These are phyloP conservation scores for Auriscalpium orientale DNA, from an alignment of 768 basidiomycete species.

Conservation along the genomic window DNA sequence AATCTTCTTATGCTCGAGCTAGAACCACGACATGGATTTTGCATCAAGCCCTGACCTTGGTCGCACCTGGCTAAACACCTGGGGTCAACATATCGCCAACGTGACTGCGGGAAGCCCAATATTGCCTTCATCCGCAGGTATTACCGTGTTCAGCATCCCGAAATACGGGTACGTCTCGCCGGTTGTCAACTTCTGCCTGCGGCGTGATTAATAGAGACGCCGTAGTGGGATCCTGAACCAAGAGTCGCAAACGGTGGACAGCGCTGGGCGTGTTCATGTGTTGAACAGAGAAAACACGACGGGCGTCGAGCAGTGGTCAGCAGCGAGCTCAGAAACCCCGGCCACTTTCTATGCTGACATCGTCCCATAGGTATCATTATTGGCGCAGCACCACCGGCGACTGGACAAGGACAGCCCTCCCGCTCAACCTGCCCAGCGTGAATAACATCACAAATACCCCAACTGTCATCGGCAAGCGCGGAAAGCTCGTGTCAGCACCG, in stretches of 20 bases:
- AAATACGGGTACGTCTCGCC: conserved; percentile 26
- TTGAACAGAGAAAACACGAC: conserved; percentile 32
- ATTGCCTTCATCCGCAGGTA: conserved; percentile 27
- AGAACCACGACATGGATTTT: conserved; percentile 33
- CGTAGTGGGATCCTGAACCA: conserved; percentile 27
- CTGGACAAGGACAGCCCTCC: conserved; percentile 29
- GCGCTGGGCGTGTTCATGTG: conserved; percentile 24
- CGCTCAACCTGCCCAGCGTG: conserved; percentile 18
- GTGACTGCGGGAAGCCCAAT: conserved; percentile 20
- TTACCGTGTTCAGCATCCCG: conserved; percentile 28
- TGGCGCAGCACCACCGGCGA: conserved; percentile 20
- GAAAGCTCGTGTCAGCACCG: conserved; percentile 22
- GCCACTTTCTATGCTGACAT: conserved; percentile 5
- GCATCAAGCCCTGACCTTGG: conserved; percentile 24
- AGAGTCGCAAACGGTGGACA: conserved; percentile 26
- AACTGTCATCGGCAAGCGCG: conserved; percentile 31
- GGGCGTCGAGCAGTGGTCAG: conserved; percentile 26
- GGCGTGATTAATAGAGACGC: neutral
- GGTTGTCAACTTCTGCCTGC: too few species aligned
- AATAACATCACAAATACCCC: conserved; percentile 30
- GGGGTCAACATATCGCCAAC: conserved; percentile 27
- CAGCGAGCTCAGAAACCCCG: neutral
- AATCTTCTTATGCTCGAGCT: neutral
- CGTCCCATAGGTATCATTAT: conserved; percentile 21
- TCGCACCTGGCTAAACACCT: conserved; percentile 29